Evolutionary conservation across 306 rosid species (phyloP).

Genomic region (Cicer bijugum): DNA sequence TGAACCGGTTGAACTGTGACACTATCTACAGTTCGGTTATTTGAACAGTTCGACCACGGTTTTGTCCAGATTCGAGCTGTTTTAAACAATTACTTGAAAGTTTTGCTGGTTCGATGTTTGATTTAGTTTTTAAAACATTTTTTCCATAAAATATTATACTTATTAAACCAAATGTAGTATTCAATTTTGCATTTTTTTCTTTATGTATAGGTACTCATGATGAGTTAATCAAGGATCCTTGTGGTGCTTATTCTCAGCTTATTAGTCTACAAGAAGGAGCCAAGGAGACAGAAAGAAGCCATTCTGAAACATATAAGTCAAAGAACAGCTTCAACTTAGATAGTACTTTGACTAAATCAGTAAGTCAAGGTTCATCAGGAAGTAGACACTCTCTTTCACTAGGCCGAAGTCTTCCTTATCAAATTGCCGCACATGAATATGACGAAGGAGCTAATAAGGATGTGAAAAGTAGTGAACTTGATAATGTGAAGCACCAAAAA

Average conservation of each 20-base stretch:
- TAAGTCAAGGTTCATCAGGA: slow-evolving; percentile 57
- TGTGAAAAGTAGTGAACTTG: slow-evolving; percentile 14
- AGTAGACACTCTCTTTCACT: slow-evolving; percentile 44
- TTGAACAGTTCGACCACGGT: too few relatives aligned
- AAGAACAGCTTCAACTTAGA: slow-evolving; percentile 40
- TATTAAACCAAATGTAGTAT: background rate
- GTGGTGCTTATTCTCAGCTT: slow-evolving; percentile 84
- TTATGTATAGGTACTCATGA: slow-evolving; percentile 66
- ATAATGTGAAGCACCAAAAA: slow-evolving; percentile 25
- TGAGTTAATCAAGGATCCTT: slow-evolving; percentile 58
- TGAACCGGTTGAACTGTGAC: too few relatives aligned
- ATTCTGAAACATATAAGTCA: slow-evolving; percentile 36
- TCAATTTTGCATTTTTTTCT: slow-evolving; percentile 15
- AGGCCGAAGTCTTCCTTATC: slow-evolving; percentile 46
- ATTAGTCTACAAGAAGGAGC: slow-evolving; percentile 71
- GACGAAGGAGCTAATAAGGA: slow-evolving; percentile 27
- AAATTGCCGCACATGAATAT: background rate
- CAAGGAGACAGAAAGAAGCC: slow-evolving; percentile 33
- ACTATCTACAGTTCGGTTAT: too few relatives aligned
- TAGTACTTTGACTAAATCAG: slow-evolving; percentile 45
- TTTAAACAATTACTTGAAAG: too few relatives aligned
- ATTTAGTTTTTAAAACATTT: too few relatives aligned
- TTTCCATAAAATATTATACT: background rate
- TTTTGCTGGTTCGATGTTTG: too few relatives aligned
- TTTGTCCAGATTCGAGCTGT: too few relatives aligned